A percentile compares a stretch with the other conserved stretches of the same genome.
These are phyloP conservation scores for Bipolaris cookei DNA, from an alignment of 2,329 filamentous ascomycete genomes.

Conservation along the genomic window DNA sequence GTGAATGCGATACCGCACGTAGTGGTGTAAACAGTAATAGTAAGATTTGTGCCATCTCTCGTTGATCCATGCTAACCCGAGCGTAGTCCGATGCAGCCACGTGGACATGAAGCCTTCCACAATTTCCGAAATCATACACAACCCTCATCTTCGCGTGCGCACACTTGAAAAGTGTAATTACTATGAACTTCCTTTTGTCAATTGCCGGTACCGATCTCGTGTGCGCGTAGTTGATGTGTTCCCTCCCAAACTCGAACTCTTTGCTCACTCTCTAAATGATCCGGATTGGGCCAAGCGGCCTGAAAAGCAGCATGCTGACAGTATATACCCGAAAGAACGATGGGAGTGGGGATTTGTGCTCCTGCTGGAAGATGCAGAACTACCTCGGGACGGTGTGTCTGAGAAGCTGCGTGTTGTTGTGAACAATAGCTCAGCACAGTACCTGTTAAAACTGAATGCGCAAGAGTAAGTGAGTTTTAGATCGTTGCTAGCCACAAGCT, in stretches of 20 bases:
- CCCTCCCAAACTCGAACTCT: slow-evolving; percentile 73
- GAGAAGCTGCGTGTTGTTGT: slow-evolving; percentile 70
- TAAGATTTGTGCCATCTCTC: slow-evolving; percentile 33
- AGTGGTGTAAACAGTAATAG: slow-evolving; percentile 49
- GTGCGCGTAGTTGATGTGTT: slow-evolving; percentile 84
- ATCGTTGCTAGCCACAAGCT: background rate
- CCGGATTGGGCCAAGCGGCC: slow-evolving; percentile 37
- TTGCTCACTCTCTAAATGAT: slow-evolving; percentile 60
- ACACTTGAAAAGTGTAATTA: slow-evolving; percentile 43
- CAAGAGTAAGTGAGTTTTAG: slow-evolving; percentile 54
- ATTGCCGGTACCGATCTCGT: slow-evolving; percentile 70
- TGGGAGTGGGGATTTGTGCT: slow-evolving; percentile 91
- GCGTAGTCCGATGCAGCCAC: slow-evolving; percentile 57
- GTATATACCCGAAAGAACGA: slow-evolving; percentile 52
- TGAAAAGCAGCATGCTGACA: slow-evolving; percentile 46
- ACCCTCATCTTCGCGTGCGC: slow-evolving; percentile 49
- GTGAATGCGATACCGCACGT: slow-evolving; percentile 21
- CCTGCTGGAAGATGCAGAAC: slow-evolving; percentile 72
- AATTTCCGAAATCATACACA: slow-evolving; percentile 57
- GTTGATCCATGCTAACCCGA: slow-evolving; percentile 11
- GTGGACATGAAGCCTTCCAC: slow-evolving; percentile 45
- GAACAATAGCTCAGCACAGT: slow-evolving; percentile 60
- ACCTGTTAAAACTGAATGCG: slow-evolving; percentile 63
- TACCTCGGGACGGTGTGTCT: slow-evolving; percentile 32
- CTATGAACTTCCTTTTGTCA: slow-evolving; percentile 71